Base-by-base conservation (phyloP, 139 green algal genomes). In the Raphidocelis subcapitata region DNA sequence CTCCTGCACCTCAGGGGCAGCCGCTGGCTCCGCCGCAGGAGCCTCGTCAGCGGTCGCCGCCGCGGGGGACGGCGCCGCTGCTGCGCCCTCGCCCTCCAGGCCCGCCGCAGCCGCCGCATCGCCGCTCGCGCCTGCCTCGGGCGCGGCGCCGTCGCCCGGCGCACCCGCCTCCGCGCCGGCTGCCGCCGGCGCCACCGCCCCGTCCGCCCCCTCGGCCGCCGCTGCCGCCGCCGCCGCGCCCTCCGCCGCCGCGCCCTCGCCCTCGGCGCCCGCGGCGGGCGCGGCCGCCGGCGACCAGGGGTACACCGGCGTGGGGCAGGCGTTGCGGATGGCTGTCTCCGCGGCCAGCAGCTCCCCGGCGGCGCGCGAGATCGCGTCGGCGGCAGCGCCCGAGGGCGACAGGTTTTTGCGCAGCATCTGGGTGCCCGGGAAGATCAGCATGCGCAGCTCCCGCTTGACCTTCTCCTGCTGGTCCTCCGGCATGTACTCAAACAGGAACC, bases 341-440 rank as follows among this genome's bases (percentile, higher is more conserved):
- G 41, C 41, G 41, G 12, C 12, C 41, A 49, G 41, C 41, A 49
- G 41, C 41, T 49, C 41, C 41, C 41, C 41, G 8, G 41, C 41
- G 41, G 41, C 41, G 41, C 41, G 41, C 41, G 41, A 49, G 41
- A 49, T 49, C 41, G 41, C 23, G 12, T n/a, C 52, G 15, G 52
- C 20, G 12, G 52, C 52, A 28, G 52, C 20, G 4, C 20, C 20
- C 23, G 5, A 5, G 3, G 57, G 28, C 28, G 18, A 4, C 5
- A 74, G n/a, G 4, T 55, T 47, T 54, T 74, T 74, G 3, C 54
- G 33, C 55, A 74, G 67, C 55, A 74, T 35, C 59, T 63, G 44
- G 2, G 67, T 74, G 54, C 65, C 65, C n/a, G 91, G 91, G 79
- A 96, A 96, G 32, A 94, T 82, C 28, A 96, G 82, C 80, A 96